Percentiles rank a stretch among this genome's conserved stretches.
These are phyloP conservation scores for Aspergillus panamensis DNA, from an alignment of 495 filamentous ascomycete genomes.

Conservation along the genomic window DNA sequence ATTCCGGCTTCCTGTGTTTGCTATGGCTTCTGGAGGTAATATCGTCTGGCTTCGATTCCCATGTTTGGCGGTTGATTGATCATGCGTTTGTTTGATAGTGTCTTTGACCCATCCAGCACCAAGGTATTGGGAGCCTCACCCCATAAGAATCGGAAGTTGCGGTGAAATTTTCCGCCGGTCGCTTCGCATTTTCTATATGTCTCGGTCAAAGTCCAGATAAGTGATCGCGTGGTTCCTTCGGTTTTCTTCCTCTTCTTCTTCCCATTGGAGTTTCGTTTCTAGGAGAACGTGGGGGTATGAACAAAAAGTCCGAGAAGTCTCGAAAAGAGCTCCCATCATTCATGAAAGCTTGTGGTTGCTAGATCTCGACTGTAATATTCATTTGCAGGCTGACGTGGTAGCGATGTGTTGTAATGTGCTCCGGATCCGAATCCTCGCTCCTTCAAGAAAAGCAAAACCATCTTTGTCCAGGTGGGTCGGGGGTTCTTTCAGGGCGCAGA, in stretches of 20 bases:
- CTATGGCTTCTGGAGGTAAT: slow-evolving; percentile 6
- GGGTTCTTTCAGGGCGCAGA: not conserved
- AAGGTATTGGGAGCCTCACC: not conserved
- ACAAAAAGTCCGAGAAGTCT: not conserved
- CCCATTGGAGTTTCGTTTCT: not conserved
- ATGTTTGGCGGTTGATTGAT: not conserved
- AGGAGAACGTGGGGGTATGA: not conserved
- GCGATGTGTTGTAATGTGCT: slow-evolving; percentile 10
- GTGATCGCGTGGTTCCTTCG: not conserved
- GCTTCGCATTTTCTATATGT: not conserved
- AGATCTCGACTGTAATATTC: slow-evolving; percentile 6
- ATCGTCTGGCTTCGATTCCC: not conserved
- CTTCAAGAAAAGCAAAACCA: slow-evolving; percentile 5
- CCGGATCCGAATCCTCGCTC: slow-evolving; percentile 9
- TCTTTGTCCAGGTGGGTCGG: slow-evolving; percentile 1
- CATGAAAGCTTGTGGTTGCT: slow-evolving; percentile 3
- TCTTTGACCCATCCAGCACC: too few relatives aligned
- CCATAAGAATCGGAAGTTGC: not conserved
- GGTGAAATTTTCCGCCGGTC: not conserved
- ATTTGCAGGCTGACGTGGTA: slow-evolving; percentile 2
- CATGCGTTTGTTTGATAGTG: not conserved
- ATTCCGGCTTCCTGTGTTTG: slow-evolving; percentile 11
- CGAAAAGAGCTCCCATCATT: not conserved
- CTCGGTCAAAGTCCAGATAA: not conserved
- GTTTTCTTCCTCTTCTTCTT: not conserved